phyloP scores from a whole-genome alignment of 2,329 filamentous ascomycete genomes.

The Fusarium hostae region DNA sequence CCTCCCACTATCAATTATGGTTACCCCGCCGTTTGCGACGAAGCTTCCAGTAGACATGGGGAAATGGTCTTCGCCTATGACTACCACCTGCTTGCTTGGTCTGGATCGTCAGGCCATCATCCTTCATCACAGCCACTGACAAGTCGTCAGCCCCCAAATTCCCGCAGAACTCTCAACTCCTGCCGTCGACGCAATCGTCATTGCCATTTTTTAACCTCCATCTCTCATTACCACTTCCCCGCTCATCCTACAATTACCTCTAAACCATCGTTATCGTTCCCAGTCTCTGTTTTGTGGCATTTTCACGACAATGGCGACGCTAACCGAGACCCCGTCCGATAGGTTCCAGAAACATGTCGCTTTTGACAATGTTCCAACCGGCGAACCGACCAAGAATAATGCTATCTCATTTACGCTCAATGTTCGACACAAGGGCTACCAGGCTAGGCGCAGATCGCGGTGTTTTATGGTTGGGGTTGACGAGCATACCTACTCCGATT shows the following conservation, averaged over 20 bases:
- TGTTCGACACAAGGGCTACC: slow-evolving; percentile 86
- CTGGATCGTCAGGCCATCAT: slow-evolving; percentile 46
- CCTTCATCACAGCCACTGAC: slow-evolving; percentile 40
- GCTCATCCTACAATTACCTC: slow-evolving; percentile 8
- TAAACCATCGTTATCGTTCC: slow-evolving; percentile 5
- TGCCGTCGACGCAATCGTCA: slow-evolving; percentile 19
- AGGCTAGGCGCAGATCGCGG: slow-evolving; percentile 80
- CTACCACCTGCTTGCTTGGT: slow-evolving; percentile 29
- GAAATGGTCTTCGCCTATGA: slow-evolving; percentile 34
- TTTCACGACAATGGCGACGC: slow-evolving; percentile 53
- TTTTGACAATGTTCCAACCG: slow-evolving; percentile 69
- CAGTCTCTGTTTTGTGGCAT: slow-evolving; percentile 22
- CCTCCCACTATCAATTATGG: slow-evolving; percentile 28
- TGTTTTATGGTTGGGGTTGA: slow-evolving; percentile 93
- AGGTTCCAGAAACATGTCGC: slow-evolving; percentile 70
- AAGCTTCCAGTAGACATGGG: slow-evolving; percentile 40
- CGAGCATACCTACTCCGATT: slow-evolving; percentile 91
- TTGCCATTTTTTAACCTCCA: slow-evolving; percentile 13
- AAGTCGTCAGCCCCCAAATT: slow-evolving; percentile 41
- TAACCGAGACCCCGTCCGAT: slow-evolving; percentile 55
- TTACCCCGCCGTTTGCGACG: slow-evolving; percentile 46
- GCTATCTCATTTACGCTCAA: slow-evolving; percentile 81
- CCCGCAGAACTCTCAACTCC: slow-evolving; percentile 36
- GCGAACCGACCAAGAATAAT: slow-evolving; percentile 69
- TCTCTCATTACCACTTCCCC: slow-evolving; percentile 1